Conservation (phyloP, 202 grass and related monocot genomes). For the Panicum hallii region DNA sequence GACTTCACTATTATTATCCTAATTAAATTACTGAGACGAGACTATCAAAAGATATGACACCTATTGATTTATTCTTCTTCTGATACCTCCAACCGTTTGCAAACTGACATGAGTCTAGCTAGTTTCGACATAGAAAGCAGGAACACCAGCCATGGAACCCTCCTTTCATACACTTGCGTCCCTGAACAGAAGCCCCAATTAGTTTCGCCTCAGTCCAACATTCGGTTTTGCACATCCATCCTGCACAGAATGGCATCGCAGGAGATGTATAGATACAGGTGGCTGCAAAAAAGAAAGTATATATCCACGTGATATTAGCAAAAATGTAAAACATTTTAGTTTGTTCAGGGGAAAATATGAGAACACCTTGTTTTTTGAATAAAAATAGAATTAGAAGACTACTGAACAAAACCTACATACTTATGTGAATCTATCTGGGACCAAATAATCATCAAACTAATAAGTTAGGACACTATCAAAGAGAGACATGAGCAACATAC, state of each 20-base stretch:
- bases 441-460: not conserved
- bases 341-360: not conserved
- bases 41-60: not conserved
- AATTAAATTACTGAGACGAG: not conserved
- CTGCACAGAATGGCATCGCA: not conserved
- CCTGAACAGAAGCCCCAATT: not conserved
- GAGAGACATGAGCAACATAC: not conserved
- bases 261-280: not conserved
- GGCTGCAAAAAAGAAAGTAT: not conserved
- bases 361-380: not conserved
- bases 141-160: slow-evolving; percentile 2
- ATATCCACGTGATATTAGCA: not conserved
- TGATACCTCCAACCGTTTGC: not conserved
- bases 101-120: not conserved
- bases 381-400: not conserved
- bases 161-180: not conserved
- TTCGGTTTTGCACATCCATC: not conserved
- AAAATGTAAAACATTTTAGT: not conserved
- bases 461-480: not conserved
- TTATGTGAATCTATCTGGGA: not conserved
- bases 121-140: not conserved
- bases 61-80: not conserved
- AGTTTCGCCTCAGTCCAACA: not conserved
- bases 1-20: not conserved
- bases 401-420: not conserved